Evolutionary conservation across 306 rosid species (phyloP), one percentile per base, ranked within the genome.

Genomic region (Malus fusca): DNA sequence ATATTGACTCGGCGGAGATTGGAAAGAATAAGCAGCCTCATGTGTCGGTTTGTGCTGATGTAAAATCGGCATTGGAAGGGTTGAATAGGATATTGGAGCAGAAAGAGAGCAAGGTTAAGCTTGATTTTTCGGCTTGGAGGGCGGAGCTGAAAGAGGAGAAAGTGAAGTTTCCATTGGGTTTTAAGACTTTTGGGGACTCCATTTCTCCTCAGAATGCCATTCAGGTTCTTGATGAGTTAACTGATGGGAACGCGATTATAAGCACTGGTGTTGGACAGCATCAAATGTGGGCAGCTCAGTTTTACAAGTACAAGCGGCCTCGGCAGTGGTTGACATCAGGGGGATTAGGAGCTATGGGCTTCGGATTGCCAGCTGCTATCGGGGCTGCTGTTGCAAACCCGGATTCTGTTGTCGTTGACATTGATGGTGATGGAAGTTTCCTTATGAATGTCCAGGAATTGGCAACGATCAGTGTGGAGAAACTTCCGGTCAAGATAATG

Each of bases 11-110:
- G 0, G 97, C 96, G 6, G 97, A 95, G 87, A 88, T 95, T 62
- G 98, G 98, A 64, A 95, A 95, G 90, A 95, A 95, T n/a, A 95
- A 95, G 90, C 87, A 82, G 82, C 93, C 97, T 12, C 93, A 92
- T 66, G 75, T 92, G 13, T 88, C 96, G 4, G 75, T 92, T 48
- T 90, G 97, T 63, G 93, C 84, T 0, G 97, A 95, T 78, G n/a
- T 95, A 77, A 92, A 87, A 77, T n/a, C 83, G 51, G 97, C 97
- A 0, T 78, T 95, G 82, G 63, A 84, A 48, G 91, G 92, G n/a
- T 76, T 95, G 75, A 95, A 89, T 56, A 44, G 11, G 74, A 78
- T 90, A 58, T 69, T 95, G 79, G 96, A 88, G 78, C 65, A 71
- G 23, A 78, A 80, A 19, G 68, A 52, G 4, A 30, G 71, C 2